Evolutionary conservation across 768 basidiomycete species (phyloP).

Genomic region (Chiua virens): DNA sequence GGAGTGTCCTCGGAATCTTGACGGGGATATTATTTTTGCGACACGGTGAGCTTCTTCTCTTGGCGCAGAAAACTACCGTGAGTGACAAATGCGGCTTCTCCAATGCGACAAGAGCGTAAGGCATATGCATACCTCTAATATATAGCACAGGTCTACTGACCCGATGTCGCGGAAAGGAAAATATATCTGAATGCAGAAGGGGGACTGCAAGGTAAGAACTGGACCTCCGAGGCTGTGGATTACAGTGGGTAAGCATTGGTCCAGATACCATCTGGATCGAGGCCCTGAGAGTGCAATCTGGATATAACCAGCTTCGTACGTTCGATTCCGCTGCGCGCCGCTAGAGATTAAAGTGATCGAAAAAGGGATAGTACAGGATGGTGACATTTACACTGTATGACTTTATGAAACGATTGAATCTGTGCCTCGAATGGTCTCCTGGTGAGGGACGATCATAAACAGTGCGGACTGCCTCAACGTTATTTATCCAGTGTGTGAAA

Average conservation of each 20-base stretch:
- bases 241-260: conserved; percentile 18
- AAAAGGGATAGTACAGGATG: conserved; percentile 21
- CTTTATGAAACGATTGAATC: too few species aligned
- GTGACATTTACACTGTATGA: conserved; percentile 3
- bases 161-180: not conserved
- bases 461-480: not conserved
- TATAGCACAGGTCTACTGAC: too few species aligned
- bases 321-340: conserved; percentile 27
- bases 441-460: not conserved
- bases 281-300: not conserved
- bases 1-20: conserved; percentile 13
- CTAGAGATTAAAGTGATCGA: conserved; percentile 33
- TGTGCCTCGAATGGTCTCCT: too few species aligned
- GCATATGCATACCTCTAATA: too few species aligned
- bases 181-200: conserved; percentile 70
- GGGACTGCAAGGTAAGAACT: conserved; percentile 44
- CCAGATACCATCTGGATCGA: not conserved
- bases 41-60: conserved; percentile 23
- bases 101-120: too few species aligned
- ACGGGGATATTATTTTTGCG: conserved; percentile 34
- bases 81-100: too few species aligned
- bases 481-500: not conserved
- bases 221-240: conserved; percentile 33
- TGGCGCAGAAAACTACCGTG: not conserved
- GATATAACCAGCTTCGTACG: conserved; percentile 20